Conservation (phyloP, 1,139 yeast species). For the Yamadazyma triangularis region DNA sequence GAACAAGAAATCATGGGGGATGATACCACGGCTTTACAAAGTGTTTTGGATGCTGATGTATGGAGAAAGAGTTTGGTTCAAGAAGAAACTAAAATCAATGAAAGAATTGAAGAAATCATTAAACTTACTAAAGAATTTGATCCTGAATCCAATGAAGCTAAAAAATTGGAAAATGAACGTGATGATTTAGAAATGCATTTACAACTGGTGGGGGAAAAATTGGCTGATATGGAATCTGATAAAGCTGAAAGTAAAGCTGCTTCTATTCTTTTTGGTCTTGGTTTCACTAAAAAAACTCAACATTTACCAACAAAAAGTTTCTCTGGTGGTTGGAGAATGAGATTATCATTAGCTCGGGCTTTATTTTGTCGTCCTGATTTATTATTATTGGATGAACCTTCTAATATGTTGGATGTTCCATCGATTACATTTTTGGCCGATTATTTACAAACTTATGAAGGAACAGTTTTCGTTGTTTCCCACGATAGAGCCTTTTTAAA, state of each 20-base stretch:
- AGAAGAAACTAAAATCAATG: conserved; percentile 73
- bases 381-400: conserved; percentile 92
- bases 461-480: conserved; percentile 92
- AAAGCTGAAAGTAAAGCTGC: conserved; percentile 98
- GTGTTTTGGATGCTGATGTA: conserved; percentile 97
- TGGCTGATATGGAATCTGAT: conserved; percentile 91
- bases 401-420: conserved; percentile 99
- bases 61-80: conserved; percentile 88
- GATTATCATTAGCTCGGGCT: conserved; percentile 96
- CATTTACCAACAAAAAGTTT: conserved; percentile 78
- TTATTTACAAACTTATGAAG: conserved; percentile 82
- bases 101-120: conserved; percentile 72
- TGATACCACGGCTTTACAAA: conserved; percentile 82
- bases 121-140: conserved; percentile 64
- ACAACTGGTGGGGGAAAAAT: conserved; percentile 73
- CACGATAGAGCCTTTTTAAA: conserved; percentile 96
- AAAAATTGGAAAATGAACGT: conserved; percentile 82
- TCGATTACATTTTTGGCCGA: conserved; percentile 90
- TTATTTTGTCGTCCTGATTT: conserved; percentile 95
- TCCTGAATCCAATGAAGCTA: conserved; percentile 76
- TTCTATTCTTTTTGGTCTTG: conserved; percentile 86
- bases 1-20: conserved; percentile 97
- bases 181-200: conserved; percentile 78
- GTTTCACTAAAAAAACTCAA: conserved; percentile 88
- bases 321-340: conserved; percentile 99